phyloP scores from a whole-genome alignment of 1,284 basidiomycete species.

The Lentinula novae-zelandiae region DNA sequence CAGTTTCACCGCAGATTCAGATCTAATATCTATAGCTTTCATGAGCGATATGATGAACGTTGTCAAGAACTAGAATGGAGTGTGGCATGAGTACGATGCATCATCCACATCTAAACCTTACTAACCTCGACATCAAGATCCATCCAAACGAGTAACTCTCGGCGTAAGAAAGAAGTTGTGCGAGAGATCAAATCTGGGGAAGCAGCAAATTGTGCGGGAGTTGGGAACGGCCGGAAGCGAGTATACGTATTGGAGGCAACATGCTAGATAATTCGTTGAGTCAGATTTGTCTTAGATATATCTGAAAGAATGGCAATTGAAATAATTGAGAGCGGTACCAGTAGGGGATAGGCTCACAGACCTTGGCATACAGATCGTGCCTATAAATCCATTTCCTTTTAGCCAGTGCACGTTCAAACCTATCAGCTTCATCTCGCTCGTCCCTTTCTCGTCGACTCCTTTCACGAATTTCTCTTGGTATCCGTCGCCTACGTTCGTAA shows the following conservation, averaged over 20 bases:
- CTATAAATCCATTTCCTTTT: slow-evolving; percentile 66
- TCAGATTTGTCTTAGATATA: slow-evolving; percentile 1
- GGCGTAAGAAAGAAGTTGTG: slow-evolving; percentile 74
- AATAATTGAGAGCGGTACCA: slow-evolving; percentile 8
- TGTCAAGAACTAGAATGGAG: slow-evolving; percentile 54
- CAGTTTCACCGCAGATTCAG: slow-evolving; percentile 78
- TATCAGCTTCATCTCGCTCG: slow-evolving; percentile 52
- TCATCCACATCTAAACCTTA: not conserved
- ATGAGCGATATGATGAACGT: slow-evolving; percentile 82
- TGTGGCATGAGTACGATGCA: slow-evolving; percentile 12
- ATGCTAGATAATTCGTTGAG: slow-evolving; percentile 50
- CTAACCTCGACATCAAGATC: slow-evolving; percentile 79
- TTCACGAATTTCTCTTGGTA: slow-evolving; percentile 40
- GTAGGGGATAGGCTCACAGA: slow-evolving; percentile 29
- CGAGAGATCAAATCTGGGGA: slow-evolving; percentile 71
- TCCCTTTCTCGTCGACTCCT: slow-evolving; percentile 54
- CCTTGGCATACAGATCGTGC: slow-evolving; percentile 78
- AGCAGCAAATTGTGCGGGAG: slow-evolving; percentile 72
- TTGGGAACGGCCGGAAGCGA: slow-evolving; percentile 77
- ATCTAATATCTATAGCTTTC: slow-evolving; percentile 82
- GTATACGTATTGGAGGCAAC: slow-evolving; percentile 82
- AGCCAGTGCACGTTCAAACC: slow-evolving; percentile 57
- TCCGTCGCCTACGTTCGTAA: slow-evolving; percentile 27
- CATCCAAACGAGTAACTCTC: slow-evolving; percentile 83
- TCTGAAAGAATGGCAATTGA: slow-evolving; percentile 1